A percentile compares a stretch with the other conserved stretches of the same genome.
phyloP scores from a whole-genome alignment of 129 eudicot species.

The Escallonia rubra region DNA sequence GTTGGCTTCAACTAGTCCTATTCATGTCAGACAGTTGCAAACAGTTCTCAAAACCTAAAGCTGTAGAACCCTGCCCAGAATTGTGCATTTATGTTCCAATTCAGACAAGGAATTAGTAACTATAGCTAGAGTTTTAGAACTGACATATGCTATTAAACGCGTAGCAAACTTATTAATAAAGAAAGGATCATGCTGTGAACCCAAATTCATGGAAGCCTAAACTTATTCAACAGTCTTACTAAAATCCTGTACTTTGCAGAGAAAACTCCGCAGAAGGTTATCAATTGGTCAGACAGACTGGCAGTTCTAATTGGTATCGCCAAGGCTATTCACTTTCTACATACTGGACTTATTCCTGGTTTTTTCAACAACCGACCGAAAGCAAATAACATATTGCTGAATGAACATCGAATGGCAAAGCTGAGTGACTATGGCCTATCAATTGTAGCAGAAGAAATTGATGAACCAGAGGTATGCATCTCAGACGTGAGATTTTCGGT shows the following conservation, averaged over 20 bases:
- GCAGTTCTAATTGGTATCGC: slow-evolving; percentile 55
- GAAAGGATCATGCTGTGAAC: neutral
- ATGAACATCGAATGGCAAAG: slow-evolving; percentile 55
- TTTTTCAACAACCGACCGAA: slow-evolving; percentile 55
- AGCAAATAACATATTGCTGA: slow-evolving; percentile 44
- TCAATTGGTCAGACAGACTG: slow-evolving; percentile 58
- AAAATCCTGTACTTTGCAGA: slow-evolving; percentile 19
- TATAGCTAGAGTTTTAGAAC: too few species aligned
- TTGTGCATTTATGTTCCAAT: too few species aligned
- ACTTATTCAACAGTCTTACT: neutral
- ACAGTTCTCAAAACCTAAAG: too few species aligned
- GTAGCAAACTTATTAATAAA: too few species aligned
- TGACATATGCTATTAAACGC: too few species aligned
- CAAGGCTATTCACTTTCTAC: slow-evolving; percentile 69
- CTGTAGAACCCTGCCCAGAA: too few species aligned
- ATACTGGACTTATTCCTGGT: slow-evolving; percentile 70
- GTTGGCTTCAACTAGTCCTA: too few species aligned
- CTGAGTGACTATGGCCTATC: slow-evolving; percentile 66
- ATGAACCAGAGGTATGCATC: slow-evolving; percentile 35
- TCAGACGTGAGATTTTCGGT: neutral
- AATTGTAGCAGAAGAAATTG: slow-evolving; percentile 44
- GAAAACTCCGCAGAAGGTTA: slow-evolving; percentile 22
- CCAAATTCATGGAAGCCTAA: neutral
- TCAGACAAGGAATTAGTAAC: too few species aligned
- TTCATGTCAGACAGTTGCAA: too few species aligned